Evolutionary conservation across 2,329 filamentous ascomycete genomes (phyloP).

Genomic region (Zasmidium cellare): DNA sequence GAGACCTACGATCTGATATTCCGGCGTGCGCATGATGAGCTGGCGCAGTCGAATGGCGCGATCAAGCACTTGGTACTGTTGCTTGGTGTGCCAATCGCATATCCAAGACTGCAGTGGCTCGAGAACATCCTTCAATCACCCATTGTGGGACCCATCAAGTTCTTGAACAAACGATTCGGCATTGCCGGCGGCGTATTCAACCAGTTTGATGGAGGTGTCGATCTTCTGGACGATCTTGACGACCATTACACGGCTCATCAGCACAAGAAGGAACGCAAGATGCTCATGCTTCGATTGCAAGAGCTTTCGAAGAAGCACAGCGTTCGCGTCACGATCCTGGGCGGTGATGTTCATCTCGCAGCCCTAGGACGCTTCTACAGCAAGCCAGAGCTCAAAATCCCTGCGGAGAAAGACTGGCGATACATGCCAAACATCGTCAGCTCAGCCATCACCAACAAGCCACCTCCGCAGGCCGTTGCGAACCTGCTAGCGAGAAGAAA

Average conservation of each 20-base stretch:
- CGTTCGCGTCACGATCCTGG: conserved; percentile 61
- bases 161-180: conserved; percentile 88
- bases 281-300: conserved; percentile 67
- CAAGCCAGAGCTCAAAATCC: conserved; percentile 57
- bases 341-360: conserved; percentile 65
- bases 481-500: conserved; percentile 63
- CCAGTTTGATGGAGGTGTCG: conserved; percentile 78
- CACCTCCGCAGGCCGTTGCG: conserved; percentile 64
- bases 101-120: conserved; percentile 83
- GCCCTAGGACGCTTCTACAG: conserved; percentile 66
- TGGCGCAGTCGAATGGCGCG: conserved; percentile 51
- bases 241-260: conserved; percentile 84
- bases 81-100: conserved; percentile 70
- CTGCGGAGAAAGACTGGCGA: conserved; percentile 59
- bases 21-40: conserved; percentile 53
- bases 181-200: conserved; percentile 86
- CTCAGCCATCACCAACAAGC: conserved; percentile 68
- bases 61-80: conserved; percentile 65
- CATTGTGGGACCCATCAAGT: conserved; percentile 81
- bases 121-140: conserved; percentile 79
- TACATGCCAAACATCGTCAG: conserved; percentile 67
- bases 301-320: conserved; percentile 55
- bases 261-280: conserved; percentile 84
- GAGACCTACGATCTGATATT: conserved; percentile 65
- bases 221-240: conserved; percentile 65